Evolutionary conservation across 495 filamentous ascomycete genomes (phyloP).

Genomic region (Neurospora discreta): DNA sequence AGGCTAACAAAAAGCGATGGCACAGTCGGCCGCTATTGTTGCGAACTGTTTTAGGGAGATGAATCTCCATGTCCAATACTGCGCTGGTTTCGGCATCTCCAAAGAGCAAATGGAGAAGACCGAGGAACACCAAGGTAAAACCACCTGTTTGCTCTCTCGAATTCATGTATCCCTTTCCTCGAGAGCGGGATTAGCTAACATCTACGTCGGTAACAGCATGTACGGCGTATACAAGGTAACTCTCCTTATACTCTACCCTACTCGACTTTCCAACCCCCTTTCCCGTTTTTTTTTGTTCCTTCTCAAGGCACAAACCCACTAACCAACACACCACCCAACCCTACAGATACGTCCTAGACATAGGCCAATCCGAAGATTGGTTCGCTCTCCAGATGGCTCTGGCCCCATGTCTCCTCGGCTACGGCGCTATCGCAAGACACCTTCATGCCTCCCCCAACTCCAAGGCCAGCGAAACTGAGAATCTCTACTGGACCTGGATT

Average conservation of each 20-base stretch:
- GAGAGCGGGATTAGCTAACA: background rate
- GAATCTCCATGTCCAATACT: conserved; percentile 69
- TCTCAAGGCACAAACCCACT: background rate
- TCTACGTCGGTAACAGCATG: conserved; percentile 36
- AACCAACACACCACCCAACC: background rate
- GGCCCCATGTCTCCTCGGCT: conserved; percentile 79
- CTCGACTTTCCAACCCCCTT: background rate
- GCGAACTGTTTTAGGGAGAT: conserved; percentile 69
- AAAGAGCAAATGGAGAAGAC: conserved; percentile 59
- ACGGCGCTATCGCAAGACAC: conserved; percentile 61
- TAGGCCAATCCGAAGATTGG: conserved; percentile 79
- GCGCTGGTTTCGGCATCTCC: conserved; percentile 66
- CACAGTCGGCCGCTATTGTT: conserved; percentile 60
- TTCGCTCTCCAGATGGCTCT: conserved; percentile 72
- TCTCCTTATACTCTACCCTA: background rate
- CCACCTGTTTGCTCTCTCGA: background rate
- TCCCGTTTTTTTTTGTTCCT: background rate
- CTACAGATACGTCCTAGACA: conserved; percentile 69
- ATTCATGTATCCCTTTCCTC: background rate
- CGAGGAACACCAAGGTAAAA: conserved; percentile 59
- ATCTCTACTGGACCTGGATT: conserved; percentile 86
- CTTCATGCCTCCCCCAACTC: conserved; percentile 47
- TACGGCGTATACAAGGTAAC: conserved; percentile 54
- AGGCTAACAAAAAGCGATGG: background rate
- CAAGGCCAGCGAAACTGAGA: conserved; percentile 50